These are phyloP conservation scores for Tolypocladium album DNA, from an alignment of 2,329 filamentous ascomycete genomes.

Conservation along the genomic window DNA sequence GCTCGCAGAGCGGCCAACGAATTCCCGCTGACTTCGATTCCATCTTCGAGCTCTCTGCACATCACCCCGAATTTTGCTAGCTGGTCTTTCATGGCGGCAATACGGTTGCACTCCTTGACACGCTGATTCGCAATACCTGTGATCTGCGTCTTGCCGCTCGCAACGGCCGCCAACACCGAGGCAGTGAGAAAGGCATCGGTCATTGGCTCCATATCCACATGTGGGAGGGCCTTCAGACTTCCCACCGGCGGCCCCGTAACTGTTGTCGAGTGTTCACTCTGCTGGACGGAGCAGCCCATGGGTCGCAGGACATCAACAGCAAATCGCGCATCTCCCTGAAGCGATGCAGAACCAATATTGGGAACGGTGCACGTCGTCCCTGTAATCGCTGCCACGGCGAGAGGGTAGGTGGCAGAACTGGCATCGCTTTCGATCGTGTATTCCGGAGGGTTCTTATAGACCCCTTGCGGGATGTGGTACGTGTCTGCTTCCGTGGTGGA, in stretches of 20 bases:
- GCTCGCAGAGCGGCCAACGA: slow-evolving; percentile 35
- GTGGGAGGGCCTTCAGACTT: slow-evolving; percentile 59
- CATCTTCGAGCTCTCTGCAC: slow-evolving; percentile 84
- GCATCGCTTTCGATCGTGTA: slow-evolving; percentile 96
- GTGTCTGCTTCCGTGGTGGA: slow-evolving; percentile 76
- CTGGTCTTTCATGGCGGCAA: slow-evolving; percentile 89
- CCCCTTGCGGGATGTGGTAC: slow-evolving; percentile 81
- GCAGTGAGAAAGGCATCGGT: slow-evolving; percentile 96
- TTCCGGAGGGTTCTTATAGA: slow-evolving; percentile 72
- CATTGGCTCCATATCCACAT: slow-evolving; percentile 98
- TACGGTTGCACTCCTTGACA: slow-evolving; percentile 97
- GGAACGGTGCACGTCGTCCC: slow-evolving; percentile 92
- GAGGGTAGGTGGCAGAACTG: slow-evolving; percentile 91
- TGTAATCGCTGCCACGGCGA: slow-evolving; percentile 89
- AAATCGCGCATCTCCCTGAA: slow-evolving; percentile 92
- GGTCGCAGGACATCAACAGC: slow-evolving; percentile 80
- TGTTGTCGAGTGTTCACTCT: slow-evolving; percentile 77
- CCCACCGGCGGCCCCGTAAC: slow-evolving; percentile 80
- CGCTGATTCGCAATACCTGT: slow-evolving; percentile 94
- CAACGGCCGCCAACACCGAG: slow-evolving; percentile 83
- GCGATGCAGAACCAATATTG: slow-evolving; percentile 84
- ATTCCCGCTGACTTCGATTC: slow-evolving; percentile 62
- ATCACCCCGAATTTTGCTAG: slow-evolving; percentile 85
- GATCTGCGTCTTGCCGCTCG: slow-evolving; percentile 73
- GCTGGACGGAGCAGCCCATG: slow-evolving; percentile 88